Evolutionary conservation across 768 basidiomycete species (phyloP).

Genomic region (Piloderma croceum): DNA sequence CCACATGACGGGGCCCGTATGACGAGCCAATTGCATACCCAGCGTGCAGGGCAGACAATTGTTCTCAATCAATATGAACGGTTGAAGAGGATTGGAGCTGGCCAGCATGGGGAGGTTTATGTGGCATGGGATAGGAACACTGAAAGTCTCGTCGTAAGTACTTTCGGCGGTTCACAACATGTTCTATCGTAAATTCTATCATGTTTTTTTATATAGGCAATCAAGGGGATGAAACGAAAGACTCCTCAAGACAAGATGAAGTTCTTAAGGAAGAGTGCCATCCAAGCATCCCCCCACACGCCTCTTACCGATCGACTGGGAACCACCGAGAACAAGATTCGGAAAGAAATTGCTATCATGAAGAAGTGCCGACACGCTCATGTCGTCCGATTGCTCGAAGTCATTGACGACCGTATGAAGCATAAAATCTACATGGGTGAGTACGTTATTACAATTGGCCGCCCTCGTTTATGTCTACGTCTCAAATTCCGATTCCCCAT

Average conservation of each 20-base stretch:
- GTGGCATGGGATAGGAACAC: conserved; percentile 51
- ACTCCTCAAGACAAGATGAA: conserved; percentile 67
- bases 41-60: conserved; percentile 34
- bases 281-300: conserved; percentile 27
- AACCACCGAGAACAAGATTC: conserved; percentile 77
- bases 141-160: conserved; percentile 40
- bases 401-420: conserved; percentile 86
- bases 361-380: conserved; percentile 91
- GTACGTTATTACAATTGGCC: conserved; percentile 26
- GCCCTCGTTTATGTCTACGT: not conserved
- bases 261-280: conserved; percentile 36
- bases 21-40: conserved; percentile 38
- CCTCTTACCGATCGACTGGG: conserved; percentile 61
- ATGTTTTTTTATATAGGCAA: conserved; percentile 44
- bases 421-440: conserved; percentile 92
- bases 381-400: conserved; percentile 84
- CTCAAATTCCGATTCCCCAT: not conserved
- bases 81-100: conserved; percentile 70
- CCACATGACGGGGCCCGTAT: conserved; percentile 44
- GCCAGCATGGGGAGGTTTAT: conserved; percentile 89
- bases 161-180: conserved; percentile 30
- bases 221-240: conserved; percentile 71
- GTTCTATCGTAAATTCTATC: conserved; percentile 2
- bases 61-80: conserved; percentile 87
- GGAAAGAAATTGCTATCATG: conserved; percentile 97